These are phyloP conservation scores for Leccinum subrobustum DNA, from an alignment of 1,284 basidiomycete species.

Conservation along the genomic window DNA sequence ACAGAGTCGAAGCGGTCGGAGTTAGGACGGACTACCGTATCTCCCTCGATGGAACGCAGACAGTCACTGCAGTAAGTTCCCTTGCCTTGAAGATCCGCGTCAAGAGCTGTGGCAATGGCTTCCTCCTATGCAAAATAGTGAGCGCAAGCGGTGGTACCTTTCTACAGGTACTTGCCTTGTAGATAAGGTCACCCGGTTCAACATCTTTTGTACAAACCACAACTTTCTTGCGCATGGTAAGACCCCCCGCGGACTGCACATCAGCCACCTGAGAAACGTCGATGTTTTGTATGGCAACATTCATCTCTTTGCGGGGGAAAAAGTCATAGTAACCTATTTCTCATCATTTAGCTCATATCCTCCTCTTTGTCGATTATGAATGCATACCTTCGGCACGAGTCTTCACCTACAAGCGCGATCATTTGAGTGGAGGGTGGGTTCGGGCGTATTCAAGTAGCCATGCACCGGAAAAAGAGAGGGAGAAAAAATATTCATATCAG, in stretches of 20 bases:
- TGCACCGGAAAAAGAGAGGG: slow-evolving; percentile 30
- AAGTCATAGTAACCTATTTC: slow-evolving; percentile 66
- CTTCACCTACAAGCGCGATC: slow-evolving; percentile 49
- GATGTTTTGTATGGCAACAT: slow-evolving; percentile 56
- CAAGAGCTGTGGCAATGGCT: slow-evolving; percentile 66
- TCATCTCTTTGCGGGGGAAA: slow-evolving; percentile 70
- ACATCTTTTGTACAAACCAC: slow-evolving; percentile 69
- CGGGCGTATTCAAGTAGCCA: slow-evolving; percentile 20
- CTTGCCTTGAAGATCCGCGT: slow-evolving; percentile 62
- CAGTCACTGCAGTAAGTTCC: slow-evolving; percentile 73
- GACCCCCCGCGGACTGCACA: slow-evolving; percentile 29
- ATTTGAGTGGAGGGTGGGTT: slow-evolving; percentile 17
- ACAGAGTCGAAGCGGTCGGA: slow-evolving; percentile 53
- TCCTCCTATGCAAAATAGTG: slow-evolving; percentile 50
- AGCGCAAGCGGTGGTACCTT: neutral
- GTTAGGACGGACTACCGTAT: slow-evolving; percentile 43
- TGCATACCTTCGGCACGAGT: slow-evolving; percentile 73
- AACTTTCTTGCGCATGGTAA: slow-evolving; percentile 46
- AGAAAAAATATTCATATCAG: slow-evolving; percentile 62
- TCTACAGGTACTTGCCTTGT: slow-evolving; percentile 50
- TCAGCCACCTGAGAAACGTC: slow-evolving; percentile 33
- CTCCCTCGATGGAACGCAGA: slow-evolving; percentile 52
- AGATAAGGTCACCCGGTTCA: slow-evolving; percentile 68
- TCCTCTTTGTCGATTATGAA: slow-evolving; percentile 23
- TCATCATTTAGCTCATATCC: slow-evolving; percentile 26